Evolutionary conservation across 2,329 filamentous ascomycete genomes (phyloP).

Genomic region (Fusarium mexicanum): DNA sequence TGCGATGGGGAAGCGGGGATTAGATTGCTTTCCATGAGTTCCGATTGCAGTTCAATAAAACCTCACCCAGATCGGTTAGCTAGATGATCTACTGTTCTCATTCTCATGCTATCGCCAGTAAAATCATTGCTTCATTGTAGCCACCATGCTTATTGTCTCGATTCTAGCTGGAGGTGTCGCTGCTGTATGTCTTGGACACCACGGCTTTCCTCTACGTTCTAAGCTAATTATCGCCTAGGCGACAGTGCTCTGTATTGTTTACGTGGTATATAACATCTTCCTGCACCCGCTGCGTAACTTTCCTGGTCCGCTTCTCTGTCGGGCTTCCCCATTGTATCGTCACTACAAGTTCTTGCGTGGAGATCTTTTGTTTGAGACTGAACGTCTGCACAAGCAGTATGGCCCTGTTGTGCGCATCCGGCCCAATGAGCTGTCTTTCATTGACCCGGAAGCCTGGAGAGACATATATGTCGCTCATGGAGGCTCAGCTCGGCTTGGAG

Average conservation of each 20-base stretch:
- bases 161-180: background rate
- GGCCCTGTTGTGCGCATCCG: background rate
- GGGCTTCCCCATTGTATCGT: background rate
- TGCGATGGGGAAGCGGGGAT: background rate
- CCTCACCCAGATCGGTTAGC: background rate
- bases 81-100: background rate
- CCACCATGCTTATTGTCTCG: background rate
- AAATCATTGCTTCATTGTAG: background rate
- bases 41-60: background rate
- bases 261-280: background rate
- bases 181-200: background rate
- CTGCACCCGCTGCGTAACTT: background rate
- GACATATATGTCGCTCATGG: background rate
- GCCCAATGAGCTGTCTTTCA: background rate
- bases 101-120: background rate
- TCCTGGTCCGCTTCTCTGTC: background rate
- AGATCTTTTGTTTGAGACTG: background rate
- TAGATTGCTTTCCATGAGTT: background rate
- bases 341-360: background rate
- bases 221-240: background rate
- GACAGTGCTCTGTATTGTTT: background rate
- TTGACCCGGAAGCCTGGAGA: background rate
- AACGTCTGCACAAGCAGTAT: background rate
- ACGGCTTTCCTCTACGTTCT: background rate
- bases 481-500: background rate